Conservation (phyloP, 1,284 basidiomycete species). For the Ustilago esculenta region DNA sequence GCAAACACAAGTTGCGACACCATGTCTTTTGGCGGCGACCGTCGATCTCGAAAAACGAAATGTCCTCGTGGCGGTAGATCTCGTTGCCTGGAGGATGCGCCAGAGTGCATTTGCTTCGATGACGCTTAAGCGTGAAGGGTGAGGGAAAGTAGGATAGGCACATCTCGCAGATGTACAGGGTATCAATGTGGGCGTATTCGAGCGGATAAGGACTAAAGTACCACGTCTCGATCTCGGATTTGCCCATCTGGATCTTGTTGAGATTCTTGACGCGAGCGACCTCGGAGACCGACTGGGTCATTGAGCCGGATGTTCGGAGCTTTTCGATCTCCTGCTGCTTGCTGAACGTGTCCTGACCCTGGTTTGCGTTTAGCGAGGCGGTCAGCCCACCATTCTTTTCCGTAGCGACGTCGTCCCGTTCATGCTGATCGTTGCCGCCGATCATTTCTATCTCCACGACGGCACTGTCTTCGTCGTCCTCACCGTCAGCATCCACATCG, state of each 20-base stretch:
- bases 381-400: conserved; percentile 68
- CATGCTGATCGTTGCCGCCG: conserved; percentile 58
- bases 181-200: conserved; percentile 93
- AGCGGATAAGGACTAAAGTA: conserved; percentile 99
- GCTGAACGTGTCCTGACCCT: conserved; percentile 72
- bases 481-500: conserved; percentile 70
- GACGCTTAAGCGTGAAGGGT: conserved; percentile 70
- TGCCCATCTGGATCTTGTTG: conserved; percentile 94
- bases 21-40: conserved; percentile 94
- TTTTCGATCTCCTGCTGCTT: conserved; percentile 99
- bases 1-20: conserved; percentile 94
- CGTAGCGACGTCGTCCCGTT: conserved; percentile 51
- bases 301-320: conserved; percentile 93
- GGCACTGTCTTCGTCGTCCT: conserved; percentile 67
- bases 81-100: conserved; percentile 98
- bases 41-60: conserved; percentile 98
- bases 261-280: conserved; percentile 98
- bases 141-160: conserved; percentile 71
- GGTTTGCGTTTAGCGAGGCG: conserved; percentile 69
- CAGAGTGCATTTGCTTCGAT: conserved; percentile 89
- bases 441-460: conserved; percentile 70
- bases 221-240: conserved; percentile 97
- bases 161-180: conserved; percentile 98
- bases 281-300: conserved; percentile 98
- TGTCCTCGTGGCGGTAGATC: conserved; percentile 95